phyloP scores from a whole-genome alignment of 345 rosid species.

The Ceriops decandra region DNA sequence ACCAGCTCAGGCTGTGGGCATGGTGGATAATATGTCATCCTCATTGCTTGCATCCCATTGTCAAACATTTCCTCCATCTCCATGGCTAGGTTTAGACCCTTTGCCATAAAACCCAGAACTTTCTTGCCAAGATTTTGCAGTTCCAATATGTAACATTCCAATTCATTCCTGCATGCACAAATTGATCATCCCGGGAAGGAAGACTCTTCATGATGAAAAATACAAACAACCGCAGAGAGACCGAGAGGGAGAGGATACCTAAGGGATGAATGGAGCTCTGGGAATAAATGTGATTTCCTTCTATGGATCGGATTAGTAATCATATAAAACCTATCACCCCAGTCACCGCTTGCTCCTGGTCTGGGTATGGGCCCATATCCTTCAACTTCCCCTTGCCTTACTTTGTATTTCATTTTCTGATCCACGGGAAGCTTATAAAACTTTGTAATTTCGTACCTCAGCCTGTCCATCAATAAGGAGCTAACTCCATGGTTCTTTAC shows the following conservation, averaged over 20 bases:
- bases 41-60: conserved; percentile 32
- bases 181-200: neutral
- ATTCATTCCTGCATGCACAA: conserved; percentile 18
- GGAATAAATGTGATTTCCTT: conserved; percentile 36
- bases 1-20: conserved; percentile 22
- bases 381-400: conserved; percentile 23
- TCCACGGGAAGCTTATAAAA: conserved; percentile 32
- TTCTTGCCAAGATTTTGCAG: conserved; percentile 27
- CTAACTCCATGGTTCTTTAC: conserved; percentile 38
- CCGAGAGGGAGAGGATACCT: conserved; percentile 19
- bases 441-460: conserved; percentile 25
- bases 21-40: conserved; percentile 32
- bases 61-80: conserved; percentile 34
- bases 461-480: conserved; percentile 11
- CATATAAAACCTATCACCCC: conserved; percentile 28
- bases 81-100: conserved; percentile 15
- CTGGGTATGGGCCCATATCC: conserved; percentile 18
- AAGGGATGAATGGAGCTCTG: conserved; percentile 37
- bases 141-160: conserved; percentile 29
- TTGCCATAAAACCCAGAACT: conserved; percentile 23
- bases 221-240: neutral
- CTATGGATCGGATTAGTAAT: conserved; percentile 19
- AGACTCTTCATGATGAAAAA: neutral
- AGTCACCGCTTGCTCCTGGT: conserved; percentile 14
- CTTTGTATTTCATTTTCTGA: conserved; percentile 29